Percentiles rank a stretch among this genome's conserved stretches.
Evolutionary conservation across 306 rosid genomes (phyloP).

Genomic region (Vigna angularis): DNA sequence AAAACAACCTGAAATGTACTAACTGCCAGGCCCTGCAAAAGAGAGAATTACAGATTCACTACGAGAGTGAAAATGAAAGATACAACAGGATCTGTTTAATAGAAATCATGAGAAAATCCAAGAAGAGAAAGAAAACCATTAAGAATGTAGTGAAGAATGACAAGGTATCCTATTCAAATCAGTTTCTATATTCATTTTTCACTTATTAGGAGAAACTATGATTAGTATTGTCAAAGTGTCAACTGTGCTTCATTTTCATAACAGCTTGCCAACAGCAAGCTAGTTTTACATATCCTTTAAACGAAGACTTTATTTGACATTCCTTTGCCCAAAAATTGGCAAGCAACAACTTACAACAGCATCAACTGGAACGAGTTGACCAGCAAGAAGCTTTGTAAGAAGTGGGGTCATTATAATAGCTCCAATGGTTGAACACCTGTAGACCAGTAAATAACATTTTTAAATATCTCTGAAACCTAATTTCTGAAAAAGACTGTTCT

Average conservation of each 20-base stretch:
- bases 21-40: slow-evolving; percentile 79
- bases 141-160: slow-evolving; percentile 7
- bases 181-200: slow-evolving; percentile 23
- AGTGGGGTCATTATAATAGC: slow-evolving; percentile 94
- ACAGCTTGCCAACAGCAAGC: slow-evolving; percentile 28
- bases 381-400: slow-evolving; percentile 95
- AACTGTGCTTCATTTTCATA: background rate
- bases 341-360: slow-evolving; percentile 74
- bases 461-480: slow-evolving; percentile 11
- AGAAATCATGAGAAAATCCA: slow-evolving; percentile 11
- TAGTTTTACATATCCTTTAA: background rate
- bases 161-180: slow-evolving; percentile 7
- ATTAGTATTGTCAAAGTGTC: slow-evolving; percentile 21
- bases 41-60: slow-evolving; percentile 14
- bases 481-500: slow-evolving; percentile 22
- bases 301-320: slow-evolving; percentile 17
- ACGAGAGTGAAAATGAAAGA: slow-evolving; percentile 30
- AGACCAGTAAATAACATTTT: slow-evolving; percentile 36
- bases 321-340: slow-evolving; percentile 15
- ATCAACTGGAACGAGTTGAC: slow-evolving; percentile 96
- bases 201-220: slow-evolving; percentile 6
- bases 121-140: background rate
- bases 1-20: slow-evolving; percentile 98
- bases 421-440: slow-evolving; percentile 91
- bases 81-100: slow-evolving; percentile 27